Conservation (phyloP, 2,329 filamentous ascomycete species). For the Ascochyta viciae-villosae region DNA sequence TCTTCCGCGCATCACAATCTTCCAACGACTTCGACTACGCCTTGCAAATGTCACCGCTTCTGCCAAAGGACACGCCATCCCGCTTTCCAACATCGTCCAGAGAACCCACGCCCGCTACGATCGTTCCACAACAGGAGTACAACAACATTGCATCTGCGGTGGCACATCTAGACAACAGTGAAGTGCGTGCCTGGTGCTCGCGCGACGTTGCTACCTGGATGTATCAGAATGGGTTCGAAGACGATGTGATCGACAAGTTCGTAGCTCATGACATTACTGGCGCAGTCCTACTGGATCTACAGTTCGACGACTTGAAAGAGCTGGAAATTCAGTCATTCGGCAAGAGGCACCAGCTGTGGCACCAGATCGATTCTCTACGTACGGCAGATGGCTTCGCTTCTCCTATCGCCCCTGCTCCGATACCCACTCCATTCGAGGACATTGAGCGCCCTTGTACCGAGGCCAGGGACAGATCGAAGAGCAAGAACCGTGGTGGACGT, state of each 20-base stretch:
- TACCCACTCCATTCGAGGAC: constrained; percentile 59
- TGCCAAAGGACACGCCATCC: constrained; percentile 65
- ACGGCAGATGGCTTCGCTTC: constrained; percentile 51
- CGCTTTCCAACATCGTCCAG: constrained; percentile 53
- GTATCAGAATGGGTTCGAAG: constrained; percentile 81
- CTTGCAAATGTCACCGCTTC: constrained; percentile 76
- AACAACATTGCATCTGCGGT: constrained; percentile 60
- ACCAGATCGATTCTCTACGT: constrained; percentile 75
- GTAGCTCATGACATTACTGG: constrained; percentile 92
- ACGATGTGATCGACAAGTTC: constrained; percentile 80
- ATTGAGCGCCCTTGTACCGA: constrained; percentile 54
- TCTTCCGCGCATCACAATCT: constrained; percentile 76
- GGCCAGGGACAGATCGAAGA: constrained; percentile 43
- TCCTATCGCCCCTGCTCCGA: constrained; percentile 52
- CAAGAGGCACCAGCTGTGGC: constrained; percentile 80
- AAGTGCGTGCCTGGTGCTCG: constrained; percentile 73
- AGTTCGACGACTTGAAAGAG: constrained; percentile 86
- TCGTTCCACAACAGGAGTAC: constrained; percentile 51
- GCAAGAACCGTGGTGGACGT: constrained; percentile 48
- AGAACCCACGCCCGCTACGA: constrained; percentile 45
- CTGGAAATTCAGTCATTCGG: constrained; percentile 83
- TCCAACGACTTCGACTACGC: constrained; percentile 62
- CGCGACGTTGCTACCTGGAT: constrained; percentile 86
- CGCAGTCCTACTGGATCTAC: constrained; percentile 84
- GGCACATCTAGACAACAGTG: constrained; percentile 66